Evolutionary conservation across 2,329 filamentous ascomycete species (phyloP), one percentile per base, ranked within the genome.

Genomic region (Bipolaris cookei): DNA sequence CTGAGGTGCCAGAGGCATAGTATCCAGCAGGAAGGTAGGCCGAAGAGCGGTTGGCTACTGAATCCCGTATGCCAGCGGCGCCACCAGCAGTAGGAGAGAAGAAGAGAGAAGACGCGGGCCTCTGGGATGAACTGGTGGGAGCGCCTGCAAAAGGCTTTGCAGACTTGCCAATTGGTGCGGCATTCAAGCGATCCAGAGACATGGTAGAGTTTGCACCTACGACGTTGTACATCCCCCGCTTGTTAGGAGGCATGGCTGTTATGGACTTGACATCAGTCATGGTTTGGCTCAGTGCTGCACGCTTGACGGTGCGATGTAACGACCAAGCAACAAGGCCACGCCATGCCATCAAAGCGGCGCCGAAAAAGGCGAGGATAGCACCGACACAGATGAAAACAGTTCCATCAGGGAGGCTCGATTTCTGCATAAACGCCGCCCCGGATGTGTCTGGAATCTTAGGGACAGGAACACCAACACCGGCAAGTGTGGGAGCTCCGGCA

Each of bases 381-480:
- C 95, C 95, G 1, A 98, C 95, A 20, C 88, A 90, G 69, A 99
- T 99, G 80, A 99, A 99, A 57, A 99, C 90, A 3, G 94, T 97
- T 52, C 95, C 95, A 70, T 98, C 90, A 2, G 95, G 95, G 10
- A 93, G 82, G 51, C 79, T 88, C 0, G 92, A 96, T 69, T 89
- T 88, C 72, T 93, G 89, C 91, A 98, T 97, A 74, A 91, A 99
- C 14, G 94, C 92, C 4, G 95, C 95, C 70, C 89, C 86, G 37
- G 85, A 83, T 3, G 91, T 97, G 23, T 92, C 90, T 6, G 95
- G 95, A 2, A 98, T 88, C 23, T 87, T 84, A 3, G 92, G 83
- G 1, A 90, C 79, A 4, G 93, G 90, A 63, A 86, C 85, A 63
- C 82, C 84, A 47, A 81, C 79, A 62, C 84, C 84, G 6, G 82